Evolutionary conservation across 345 rosid genomes (phyloP).

Genomic region (Atalantia buxifolia): DNA sequence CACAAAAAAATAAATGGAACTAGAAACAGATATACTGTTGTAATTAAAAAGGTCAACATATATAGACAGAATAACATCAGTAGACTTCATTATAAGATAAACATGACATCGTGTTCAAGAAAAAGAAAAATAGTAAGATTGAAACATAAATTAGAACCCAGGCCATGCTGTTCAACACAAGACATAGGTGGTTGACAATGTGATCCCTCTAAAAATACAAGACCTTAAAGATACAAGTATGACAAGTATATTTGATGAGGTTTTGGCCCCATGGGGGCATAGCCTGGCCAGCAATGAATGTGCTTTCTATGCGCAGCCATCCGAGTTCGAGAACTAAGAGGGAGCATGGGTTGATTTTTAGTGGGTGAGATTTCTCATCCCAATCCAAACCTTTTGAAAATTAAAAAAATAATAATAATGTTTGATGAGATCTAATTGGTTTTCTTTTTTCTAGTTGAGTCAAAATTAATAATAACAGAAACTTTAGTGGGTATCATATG

Average conservation of each 20-base stretch:
- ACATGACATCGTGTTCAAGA: background rate
- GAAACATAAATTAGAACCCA: background rate
- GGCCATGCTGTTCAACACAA: background rate
- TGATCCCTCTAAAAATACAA: background rate
- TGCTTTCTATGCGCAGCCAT: too few species aligned
- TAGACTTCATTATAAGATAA: conserved; percentile 1
- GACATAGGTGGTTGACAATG: background rate
- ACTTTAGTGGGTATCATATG: background rate
- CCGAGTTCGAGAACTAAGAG: too few species aligned
- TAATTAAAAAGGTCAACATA: background rate
- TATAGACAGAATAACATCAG: background rate
- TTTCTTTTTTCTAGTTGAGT: background rate
- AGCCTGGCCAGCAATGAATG: too few species aligned
- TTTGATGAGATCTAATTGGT: background rate
- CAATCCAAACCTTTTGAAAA: too few species aligned
- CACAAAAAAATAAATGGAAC: background rate
- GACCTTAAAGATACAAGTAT: background rate
- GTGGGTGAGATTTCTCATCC: too few species aligned
- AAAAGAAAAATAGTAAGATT: background rate
- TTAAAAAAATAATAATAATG: too few species aligned
- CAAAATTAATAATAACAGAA: background rate
- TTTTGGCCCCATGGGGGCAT: background rate
- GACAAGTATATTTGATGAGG: background rate
- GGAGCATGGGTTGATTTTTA: too few species aligned
- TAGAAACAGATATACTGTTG: background rate